Conservation (phyloP, 306 rosid species). For the Cicer chorassanicum region DNA sequence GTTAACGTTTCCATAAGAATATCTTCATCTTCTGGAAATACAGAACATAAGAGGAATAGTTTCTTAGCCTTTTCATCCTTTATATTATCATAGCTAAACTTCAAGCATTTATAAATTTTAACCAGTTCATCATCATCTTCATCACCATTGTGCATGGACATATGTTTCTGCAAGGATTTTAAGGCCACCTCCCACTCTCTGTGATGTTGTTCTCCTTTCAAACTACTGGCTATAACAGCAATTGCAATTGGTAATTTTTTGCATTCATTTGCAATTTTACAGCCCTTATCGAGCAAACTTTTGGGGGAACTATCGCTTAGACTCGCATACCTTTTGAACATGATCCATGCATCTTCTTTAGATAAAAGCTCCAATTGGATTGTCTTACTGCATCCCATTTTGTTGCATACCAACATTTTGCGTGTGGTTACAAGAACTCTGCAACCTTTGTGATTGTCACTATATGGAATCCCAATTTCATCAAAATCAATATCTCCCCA, state of each 20-base stretch:
- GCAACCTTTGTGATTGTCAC: not conserved
- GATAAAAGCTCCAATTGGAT: not conserved
- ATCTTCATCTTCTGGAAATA: slow-evolving; percentile 42
- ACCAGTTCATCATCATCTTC: not conserved
- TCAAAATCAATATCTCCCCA: slow-evolving; percentile 4
- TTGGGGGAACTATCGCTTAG: not conserved
- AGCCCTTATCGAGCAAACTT: not conserved
- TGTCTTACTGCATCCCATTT: not conserved
- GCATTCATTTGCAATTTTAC: slow-evolving; percentile 22
- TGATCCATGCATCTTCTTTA: not conserved
- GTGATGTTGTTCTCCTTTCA: not conserved
- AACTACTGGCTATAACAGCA: not conserved
- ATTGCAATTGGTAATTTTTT: slow-evolving; percentile 39
- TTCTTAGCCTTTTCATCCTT: not conserved
- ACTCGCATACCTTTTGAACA: slow-evolving; percentile 10
- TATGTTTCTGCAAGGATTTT: not conserved
- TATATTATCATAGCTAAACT: slow-evolving; percentile 11
- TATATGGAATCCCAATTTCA: slow-evolving; percentile 18
- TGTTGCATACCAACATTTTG: not conserved
- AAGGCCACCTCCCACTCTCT: not conserved
- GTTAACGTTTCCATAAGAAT: not conserved
- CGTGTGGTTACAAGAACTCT: slow-evolving; percentile 36
- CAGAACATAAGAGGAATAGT: slow-evolving; percentile 38
- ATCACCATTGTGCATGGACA: not conserved
- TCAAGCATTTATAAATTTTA: not conserved